Evolutionary conservation across 73 alveolate species (phyloP).

Genomic region (Paramecium pentaurelia): DNA sequence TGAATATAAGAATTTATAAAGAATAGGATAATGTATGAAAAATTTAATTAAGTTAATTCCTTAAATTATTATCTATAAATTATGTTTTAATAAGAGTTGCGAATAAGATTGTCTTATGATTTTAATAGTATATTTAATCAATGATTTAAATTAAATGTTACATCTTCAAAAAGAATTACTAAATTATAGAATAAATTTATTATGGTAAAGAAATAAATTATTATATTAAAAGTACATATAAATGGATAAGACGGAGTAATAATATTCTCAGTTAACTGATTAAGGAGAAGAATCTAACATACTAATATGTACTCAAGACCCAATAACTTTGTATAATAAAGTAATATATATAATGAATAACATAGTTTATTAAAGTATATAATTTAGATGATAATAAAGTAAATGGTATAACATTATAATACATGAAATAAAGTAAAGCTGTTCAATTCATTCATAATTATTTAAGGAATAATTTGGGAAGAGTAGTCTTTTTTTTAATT

Average conservation of each 20-base stretch:
- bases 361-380: slow-evolving; percentile 1
- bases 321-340: background rate
- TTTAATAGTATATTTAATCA: background rate
- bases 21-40: background rate
- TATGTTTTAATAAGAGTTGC: background rate
- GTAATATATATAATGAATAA: background rate
- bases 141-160: background rate
- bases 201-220: background rate
- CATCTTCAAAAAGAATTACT: background rate
- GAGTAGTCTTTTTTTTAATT: background rate
- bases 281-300: background rate
- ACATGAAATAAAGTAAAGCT: background rate
- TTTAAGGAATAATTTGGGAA: background rate
- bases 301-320: background rate
- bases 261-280: background rate
- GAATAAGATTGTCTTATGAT: background rate
- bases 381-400: background rate
- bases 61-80: too few species aligned
- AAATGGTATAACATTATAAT: background rate
- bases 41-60: too few species aligned
- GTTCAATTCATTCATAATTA: slow-evolving; percentile 12
- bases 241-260: background rate
- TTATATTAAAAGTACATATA: background rate
- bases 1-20: too few species aligned
- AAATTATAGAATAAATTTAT: background rate